Conservation (phyloP, 2,329 filamentous ascomycete species). For the Paracoccidioides lutzii region DNA sequence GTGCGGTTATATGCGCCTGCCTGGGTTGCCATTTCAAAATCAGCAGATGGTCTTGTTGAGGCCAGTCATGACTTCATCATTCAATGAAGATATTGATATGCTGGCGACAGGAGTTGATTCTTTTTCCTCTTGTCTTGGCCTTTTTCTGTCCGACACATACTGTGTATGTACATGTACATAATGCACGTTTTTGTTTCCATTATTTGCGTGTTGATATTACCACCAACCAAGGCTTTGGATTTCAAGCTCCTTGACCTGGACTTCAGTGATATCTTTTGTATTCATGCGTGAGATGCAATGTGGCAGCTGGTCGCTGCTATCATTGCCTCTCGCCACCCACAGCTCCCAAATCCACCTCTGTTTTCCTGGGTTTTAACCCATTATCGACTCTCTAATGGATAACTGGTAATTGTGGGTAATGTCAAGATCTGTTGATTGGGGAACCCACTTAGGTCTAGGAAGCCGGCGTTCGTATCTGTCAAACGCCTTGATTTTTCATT, state of each 20-base stretch:
- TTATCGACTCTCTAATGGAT: not conserved
- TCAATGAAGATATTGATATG: slow-evolving; percentile 17
- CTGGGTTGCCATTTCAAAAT: slow-evolving; percentile 70
- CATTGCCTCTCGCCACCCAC: not conserved
- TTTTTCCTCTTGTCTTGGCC: not conserved
- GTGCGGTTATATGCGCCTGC: slow-evolving; percentile 59
- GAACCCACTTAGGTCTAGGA: not conserved
- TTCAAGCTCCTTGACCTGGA: too few relatives aligned
- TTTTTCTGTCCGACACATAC: not conserved
- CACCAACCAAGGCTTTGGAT: too few relatives aligned
- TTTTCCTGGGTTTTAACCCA: not conserved
- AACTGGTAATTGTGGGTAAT: not conserved
- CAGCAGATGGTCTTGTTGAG: slow-evolving; percentile 66
- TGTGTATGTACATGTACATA: not conserved
- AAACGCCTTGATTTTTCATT: too few relatives aligned
- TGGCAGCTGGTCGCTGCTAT: not conserved
- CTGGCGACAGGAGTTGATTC: not conserved
- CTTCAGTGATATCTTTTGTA: too few relatives aligned
- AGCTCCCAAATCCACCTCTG: not conserved
- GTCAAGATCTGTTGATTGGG: not conserved
- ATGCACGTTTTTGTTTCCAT: not conserved
- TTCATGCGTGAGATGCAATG: too few relatives aligned
- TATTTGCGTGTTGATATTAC: too few relatives aligned
- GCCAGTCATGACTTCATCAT: slow-evolving; percentile 57
- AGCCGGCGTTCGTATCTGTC: too few relatives aligned